Evolutionary conservation across 2,329 filamentous ascomycete species (phyloP).

Genomic region (Penicillium griseofulvum): DNA sequence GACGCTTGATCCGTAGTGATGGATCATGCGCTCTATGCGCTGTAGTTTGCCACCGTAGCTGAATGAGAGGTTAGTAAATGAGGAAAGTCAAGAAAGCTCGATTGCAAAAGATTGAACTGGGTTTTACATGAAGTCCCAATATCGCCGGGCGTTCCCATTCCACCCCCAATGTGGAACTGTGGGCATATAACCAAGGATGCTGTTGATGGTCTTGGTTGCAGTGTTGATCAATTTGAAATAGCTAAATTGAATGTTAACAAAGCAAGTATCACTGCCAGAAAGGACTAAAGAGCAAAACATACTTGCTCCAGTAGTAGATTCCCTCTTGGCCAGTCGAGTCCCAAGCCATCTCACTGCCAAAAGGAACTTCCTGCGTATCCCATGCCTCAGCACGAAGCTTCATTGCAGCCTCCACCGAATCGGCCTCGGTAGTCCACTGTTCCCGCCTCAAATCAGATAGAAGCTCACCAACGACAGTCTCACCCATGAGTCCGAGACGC

Average conservation of each 20-base stretch:
- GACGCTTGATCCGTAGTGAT: slow-evolving; percentile 61
- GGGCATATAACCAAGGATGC: not conserved
- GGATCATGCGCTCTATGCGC: slow-evolving; percentile 52
- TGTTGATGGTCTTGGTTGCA: not conserved
- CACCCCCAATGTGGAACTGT: not conserved
- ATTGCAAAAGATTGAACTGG: not conserved
- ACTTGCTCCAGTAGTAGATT: slow-evolving; percentile 58
- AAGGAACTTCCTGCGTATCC: slow-evolving; percentile 54
- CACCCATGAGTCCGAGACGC: slow-evolving; percentile 51
- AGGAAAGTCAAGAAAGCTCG: too few species aligned
- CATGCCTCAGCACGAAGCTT: slow-evolving; percentile 48
- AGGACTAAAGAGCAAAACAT: slow-evolving; percentile 8
- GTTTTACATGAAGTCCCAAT: not conserved
- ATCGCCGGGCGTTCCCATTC: not conserved
- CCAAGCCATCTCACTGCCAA: slow-evolving; percentile 62
- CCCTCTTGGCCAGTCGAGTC: slow-evolving; percentile 62
- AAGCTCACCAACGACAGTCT: slow-evolving; percentile 47
- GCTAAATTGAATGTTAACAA: not conserved
- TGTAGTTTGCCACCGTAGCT: slow-evolving; percentile 2
- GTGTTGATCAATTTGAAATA: not conserved
- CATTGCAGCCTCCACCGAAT: not conserved
- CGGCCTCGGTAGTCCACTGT: not conserved
- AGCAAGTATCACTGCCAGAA: not conserved
- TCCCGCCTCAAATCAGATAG: slow-evolving; percentile 36
- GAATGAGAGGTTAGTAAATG: not conserved